Conservation (phyloP, 768 basidiomycete species). For the Mycena galericulata region DNA sequence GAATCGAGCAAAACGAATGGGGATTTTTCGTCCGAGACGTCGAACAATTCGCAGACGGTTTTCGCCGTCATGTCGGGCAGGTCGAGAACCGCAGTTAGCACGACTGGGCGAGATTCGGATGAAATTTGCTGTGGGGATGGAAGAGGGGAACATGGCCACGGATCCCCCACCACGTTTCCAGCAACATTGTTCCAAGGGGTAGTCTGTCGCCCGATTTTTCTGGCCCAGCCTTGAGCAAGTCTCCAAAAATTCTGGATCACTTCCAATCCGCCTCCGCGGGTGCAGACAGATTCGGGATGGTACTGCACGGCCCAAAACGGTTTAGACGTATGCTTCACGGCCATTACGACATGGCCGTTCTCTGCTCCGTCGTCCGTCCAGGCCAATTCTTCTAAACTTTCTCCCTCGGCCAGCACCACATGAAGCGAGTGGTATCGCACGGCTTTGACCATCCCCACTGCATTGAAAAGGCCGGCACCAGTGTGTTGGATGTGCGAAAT, state of each 20-base stretch:
- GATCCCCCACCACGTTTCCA: conserved; percentile 54
- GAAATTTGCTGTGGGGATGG: conserved; percentile 40
- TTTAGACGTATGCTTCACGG: conserved; percentile 66
- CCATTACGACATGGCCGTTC: conserved; percentile 82
- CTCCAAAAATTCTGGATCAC: conserved; percentile 82
- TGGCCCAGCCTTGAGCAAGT: conserved; percentile 71
- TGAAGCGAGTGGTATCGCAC: conserved; percentile 89
- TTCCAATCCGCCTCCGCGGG: conserved; percentile 73
- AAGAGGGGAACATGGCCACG: conserved; percentile 68
- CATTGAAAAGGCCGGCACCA: conserved; percentile 71
- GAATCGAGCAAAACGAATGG: conserved; percentile 83
- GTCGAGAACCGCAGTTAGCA: conserved; percentile 54
- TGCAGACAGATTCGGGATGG: conserved; percentile 88
- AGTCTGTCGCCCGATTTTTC: conserved; percentile 49
- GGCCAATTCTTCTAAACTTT: conserved; percentile 73
- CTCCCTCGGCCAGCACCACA: conserved; percentile 58
- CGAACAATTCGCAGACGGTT: conserved; percentile 71
- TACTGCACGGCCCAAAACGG: conserved; percentile 94
- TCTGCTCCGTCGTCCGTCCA: conserved; percentile 78
- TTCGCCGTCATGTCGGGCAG: conserved; percentile 56
- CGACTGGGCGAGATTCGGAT: conserved; percentile 35
- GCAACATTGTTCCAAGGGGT: conserved; percentile 56
- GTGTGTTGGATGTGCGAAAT: conserved; percentile 72
- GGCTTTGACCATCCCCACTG: conserved; percentile 63
- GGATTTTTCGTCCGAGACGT: conserved; percentile 65